These are phyloP conservation scores for Magnusiomyces starmeri DNA, from an alignment of 1,139 yeast species.

Conservation along the genomic window DNA sequence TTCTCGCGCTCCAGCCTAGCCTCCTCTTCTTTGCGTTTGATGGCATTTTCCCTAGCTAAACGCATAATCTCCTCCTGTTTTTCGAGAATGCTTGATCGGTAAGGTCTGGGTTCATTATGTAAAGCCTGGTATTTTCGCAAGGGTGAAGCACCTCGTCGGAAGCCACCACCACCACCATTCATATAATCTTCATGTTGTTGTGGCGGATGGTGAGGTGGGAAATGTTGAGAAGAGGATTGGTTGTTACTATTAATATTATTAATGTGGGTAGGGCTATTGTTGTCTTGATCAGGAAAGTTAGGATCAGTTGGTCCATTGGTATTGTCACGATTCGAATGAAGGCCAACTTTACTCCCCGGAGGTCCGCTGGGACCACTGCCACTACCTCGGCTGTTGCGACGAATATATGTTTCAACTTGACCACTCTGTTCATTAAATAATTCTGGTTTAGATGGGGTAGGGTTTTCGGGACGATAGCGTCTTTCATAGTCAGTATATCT, in stretches of 20 bases:
- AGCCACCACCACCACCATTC: neutral
- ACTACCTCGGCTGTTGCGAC: conserved; percentile 1
- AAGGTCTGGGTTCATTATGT: neutral
- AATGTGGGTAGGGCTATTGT: no score
- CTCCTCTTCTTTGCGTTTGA: conserved; percentile 30
- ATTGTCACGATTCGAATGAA: no score
- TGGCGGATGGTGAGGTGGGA: neutral
- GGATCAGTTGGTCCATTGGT: neutral
- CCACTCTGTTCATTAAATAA: conserved; percentile 32
- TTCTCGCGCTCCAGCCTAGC: conserved; percentile 27
- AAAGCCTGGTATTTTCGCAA: neutral
- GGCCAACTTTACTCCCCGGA: neutral
- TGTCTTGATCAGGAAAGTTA: neutral
- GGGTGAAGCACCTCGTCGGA: neutral
- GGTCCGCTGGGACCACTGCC: neutral
- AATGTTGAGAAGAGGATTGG: no score
- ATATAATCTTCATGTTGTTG: neutral
- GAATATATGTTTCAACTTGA: conserved; percentile 22
- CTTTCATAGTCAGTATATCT: conserved; percentile 28
- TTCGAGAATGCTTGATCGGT: conserved; percentile 14
- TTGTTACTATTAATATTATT: no score
- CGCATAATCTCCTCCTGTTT: conserved; percentile 34
- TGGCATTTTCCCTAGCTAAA: conserved; percentile 15
- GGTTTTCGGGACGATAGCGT: conserved; percentile 26
- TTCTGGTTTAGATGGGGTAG: conserved; percentile 26